phyloP scores from a whole-genome alignment of 2,329 filamentous ascomycete genomes.

The Fusarium devonianum region DNA sequence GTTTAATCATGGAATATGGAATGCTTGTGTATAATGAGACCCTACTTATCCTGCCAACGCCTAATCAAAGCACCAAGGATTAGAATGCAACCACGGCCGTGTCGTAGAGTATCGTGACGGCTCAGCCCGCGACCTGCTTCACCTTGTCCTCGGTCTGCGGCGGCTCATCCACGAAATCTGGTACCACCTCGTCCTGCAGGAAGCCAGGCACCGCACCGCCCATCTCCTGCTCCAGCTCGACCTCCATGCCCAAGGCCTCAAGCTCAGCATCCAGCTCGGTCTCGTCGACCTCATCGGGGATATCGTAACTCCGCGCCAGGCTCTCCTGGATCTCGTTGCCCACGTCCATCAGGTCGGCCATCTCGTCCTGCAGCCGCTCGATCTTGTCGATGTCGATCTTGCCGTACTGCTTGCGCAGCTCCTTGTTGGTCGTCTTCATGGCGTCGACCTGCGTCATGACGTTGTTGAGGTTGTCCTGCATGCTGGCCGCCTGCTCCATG shows the following conservation, averaged over 20 bases:
- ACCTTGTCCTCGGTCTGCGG: constrained; percentile 77
- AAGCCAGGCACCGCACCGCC: constrained; percentile 78
- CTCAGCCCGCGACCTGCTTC: constrained; percentile 75
- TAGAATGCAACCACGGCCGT: background rate
- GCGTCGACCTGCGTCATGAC: constrained; percentile 98
- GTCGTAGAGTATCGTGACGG: background rate
- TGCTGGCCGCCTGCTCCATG: constrained; percentile 97
- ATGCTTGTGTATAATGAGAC: constrained; percentile 19
- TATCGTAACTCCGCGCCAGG: constrained; percentile 87
- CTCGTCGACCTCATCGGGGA: constrained; percentile 97
- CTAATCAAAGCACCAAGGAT: constrained; percentile 16
- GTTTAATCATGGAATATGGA: no score
- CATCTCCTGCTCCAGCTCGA: constrained; percentile 80
- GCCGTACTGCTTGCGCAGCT: constrained; percentile 90
- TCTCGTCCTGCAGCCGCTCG: constrained; percentile 96
- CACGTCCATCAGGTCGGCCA: constrained; percentile 97
- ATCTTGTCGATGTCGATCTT: constrained; percentile 98
- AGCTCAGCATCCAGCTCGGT: constrained; percentile 94
- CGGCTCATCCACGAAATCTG: constrained; percentile 92
- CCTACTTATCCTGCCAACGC: constrained; percentile 38
- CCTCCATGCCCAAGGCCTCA: constrained; percentile 91
- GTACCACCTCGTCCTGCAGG: constrained; percentile 84
- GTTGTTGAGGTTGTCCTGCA: constrained; percentile 98
- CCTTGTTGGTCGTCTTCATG: constrained; percentile 96
- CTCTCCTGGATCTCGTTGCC: constrained; percentile 99